Evolutionary conservation across 305 asterid species (phyloP).

Genomic region (Fraxinus nigra): DNA sequence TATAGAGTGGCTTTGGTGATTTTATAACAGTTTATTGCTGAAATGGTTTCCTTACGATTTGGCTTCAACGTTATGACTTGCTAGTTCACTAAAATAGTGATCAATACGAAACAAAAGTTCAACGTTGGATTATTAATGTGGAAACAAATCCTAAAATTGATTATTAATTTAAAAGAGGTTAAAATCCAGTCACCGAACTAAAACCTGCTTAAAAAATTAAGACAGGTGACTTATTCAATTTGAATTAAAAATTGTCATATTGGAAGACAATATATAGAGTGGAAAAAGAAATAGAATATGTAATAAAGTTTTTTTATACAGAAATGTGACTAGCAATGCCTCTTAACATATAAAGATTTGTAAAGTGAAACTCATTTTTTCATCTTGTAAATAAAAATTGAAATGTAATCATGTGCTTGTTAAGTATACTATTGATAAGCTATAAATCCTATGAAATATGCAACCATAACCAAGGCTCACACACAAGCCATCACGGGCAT

Average conservation of each 20-base stretch:
- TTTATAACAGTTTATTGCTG: background rate
- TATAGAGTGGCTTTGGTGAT: background rate
- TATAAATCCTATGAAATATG: too few species aligned
- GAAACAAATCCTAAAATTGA: too few species aligned
- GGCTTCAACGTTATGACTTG: background rate
- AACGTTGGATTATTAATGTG: background rate
- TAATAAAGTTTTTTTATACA: background rate
- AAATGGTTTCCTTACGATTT: background rate
- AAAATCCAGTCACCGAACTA: too few species aligned
- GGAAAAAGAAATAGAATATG: background rate
- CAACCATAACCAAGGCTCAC: too few species aligned
- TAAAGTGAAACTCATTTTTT: too few species aligned
- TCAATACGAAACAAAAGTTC: background rate
- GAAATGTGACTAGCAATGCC: background rate
- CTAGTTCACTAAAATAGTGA: background rate
- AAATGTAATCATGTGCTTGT: background rate
- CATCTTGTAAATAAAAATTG: background rate
- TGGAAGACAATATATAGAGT: too few species aligned
- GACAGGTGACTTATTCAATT: too few species aligned
- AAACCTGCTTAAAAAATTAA: too few species aligned
- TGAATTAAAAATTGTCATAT: too few species aligned
- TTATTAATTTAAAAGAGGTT: too few species aligned
- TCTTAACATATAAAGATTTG: background rate
- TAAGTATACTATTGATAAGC: too few species aligned
- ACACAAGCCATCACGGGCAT: too few species aligned